Evolutionary conservation across 2,329 filamentous ascomycete genomes (phyloP).

Genomic region (Emmonsiellopsis sp.): DNA sequence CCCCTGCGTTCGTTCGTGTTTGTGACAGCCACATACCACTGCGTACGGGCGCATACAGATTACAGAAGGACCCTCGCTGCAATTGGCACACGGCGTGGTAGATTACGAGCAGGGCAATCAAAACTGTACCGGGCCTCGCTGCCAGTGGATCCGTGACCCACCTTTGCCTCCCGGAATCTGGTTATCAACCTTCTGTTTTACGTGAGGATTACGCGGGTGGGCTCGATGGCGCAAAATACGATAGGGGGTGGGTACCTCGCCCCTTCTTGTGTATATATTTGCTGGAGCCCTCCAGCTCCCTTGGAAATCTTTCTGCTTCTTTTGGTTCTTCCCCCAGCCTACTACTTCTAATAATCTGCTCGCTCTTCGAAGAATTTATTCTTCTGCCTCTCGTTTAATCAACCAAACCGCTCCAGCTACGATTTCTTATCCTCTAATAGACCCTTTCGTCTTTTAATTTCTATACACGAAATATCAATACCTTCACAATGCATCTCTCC

Average conservation of each 20-base stretch:
- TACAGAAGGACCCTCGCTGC: no score
- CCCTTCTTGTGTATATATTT: not conserved
- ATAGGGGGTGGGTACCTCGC: no score
- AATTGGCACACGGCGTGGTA: no score
- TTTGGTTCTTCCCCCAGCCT: not conserved
- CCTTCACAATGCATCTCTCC: conserved; percentile 13
- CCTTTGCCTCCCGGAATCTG: not conserved
- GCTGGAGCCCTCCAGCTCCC: not conserved
- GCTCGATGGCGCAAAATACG: not conserved
- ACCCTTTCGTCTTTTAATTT: not conserved
- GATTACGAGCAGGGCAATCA: not conserved
- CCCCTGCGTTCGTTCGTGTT: no score
- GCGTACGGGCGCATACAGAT: no score
- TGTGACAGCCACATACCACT: no score
- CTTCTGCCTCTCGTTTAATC: conserved; percentile 1
- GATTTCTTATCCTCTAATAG: not conserved
- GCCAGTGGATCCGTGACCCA: not conserved
- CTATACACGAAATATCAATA: not conserved
- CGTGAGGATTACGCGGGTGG: not conserved
- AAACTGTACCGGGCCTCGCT: not conserved
- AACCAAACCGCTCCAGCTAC: not conserved
- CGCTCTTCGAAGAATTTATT: not conserved
- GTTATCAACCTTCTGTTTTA: not conserved
- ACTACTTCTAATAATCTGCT: not conserved
- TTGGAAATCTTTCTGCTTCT: not conserved